Evolutionary conservation across 768 basidiomycete species (phyloP), one percentile per base, ranked within the genome.

Genomic region (Vararia minispora): DNA sequence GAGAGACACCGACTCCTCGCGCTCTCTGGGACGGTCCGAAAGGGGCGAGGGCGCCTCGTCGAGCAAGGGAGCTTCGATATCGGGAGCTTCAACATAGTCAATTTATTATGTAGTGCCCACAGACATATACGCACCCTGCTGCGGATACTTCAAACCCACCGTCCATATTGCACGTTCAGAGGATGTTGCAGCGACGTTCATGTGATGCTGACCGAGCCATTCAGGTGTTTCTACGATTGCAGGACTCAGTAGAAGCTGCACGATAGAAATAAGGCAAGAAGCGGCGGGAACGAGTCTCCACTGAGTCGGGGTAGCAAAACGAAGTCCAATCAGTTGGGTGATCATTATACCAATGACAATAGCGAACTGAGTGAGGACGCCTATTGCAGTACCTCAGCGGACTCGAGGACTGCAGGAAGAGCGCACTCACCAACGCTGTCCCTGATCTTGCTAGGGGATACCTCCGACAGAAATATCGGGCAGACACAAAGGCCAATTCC

Each of bases 341-440:
- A 76, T 55, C 68, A 94, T 79, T 46, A 95, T 82, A 21, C 87
- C 87, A 37, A 87, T 58, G 24, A 94, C 87, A 50, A 94, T 82
- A 27, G 72, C 76, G 20, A 91, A 61, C 48, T 90, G 88, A 1
- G 81, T 86, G 21, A 90, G 64, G 20, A 89, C 80, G 16, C 84
- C 84, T 85, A 42, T 14, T 11, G 20, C 20, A 9, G 5, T 8
- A 22, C 17, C 16, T 41, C 8, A 39, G 37, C 6, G 11, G 9
- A 12, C 1, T n/a, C 20, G 12, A 17, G 27, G 33, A 35, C 13
- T 35, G 10, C 6, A 34, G 25, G 16, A 9, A 20, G 17, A 18
- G 14, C n/a, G 37, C 4, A 54, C 69, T 18, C 43, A 76, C 86
- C 87, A 44, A 90, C 63, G 39, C 64, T 79, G 14, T 83, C 84